Evolutionary conservation across 2,329 filamentous ascomycete species (phyloP), one percentile per base, ranked within the genome.

Genomic region (Diaporthe ampelina): DNA sequence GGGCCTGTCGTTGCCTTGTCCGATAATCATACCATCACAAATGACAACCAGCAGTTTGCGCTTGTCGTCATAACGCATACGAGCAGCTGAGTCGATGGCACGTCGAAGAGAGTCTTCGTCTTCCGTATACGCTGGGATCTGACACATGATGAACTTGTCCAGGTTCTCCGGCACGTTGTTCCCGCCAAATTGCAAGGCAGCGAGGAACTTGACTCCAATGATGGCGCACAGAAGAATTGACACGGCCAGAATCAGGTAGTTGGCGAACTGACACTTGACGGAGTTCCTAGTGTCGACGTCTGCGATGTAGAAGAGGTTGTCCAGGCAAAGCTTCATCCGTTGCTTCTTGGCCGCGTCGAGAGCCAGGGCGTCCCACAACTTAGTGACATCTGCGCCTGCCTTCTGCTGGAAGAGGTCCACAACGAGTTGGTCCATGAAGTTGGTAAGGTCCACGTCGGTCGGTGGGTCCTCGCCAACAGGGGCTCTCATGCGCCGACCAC

Each of bases 1-100:
- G 9, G 97, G 95, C 76, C 95, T 91, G 82, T 99, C 97, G 84
- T 99, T 99, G 81, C 97, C 97, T 85, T 98, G 95, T 80, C 97
- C 97, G 78, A 99, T 97, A 87, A 99, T 99, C 96, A 99, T 98
- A 85, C 97, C 97, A 81, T 99, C 97, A 80, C 97, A 99, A 77
- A 99, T 88, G 76, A 99, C 89, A 77, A 98, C 91, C 35, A 99
- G 88, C 17, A 99, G 89, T 87, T 99, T 99, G 81, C 97, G 94
- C 87, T 99, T 99, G 82, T 99, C 96, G 80, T 99, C 97, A 81
- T 99, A 99, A 78, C 92, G 92, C 95, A 98, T 98, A 76, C 95
- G 91, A 37, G 97, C 95, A 74, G 95, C 94, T 0, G 97, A 99
- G 83, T 99, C 97, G 79, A 99, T 98, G 74, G 97, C 97, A 88